Evolutionary conservation across 306 rosid genomes (phyloP).

Genomic region (Luffa acutangula): DNA sequence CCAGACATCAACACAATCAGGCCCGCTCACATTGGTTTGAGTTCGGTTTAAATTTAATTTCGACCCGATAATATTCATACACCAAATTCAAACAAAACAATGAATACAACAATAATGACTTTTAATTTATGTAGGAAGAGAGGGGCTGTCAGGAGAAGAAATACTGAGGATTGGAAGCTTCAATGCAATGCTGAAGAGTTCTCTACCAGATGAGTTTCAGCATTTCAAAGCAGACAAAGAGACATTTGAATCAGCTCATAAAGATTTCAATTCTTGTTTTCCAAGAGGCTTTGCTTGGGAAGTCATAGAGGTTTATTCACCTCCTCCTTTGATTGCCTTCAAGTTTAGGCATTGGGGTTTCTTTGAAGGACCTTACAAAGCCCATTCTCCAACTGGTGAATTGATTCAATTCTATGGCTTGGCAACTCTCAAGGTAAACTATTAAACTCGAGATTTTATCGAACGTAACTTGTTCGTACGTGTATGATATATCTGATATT

Average conservation of each 20-base stretch:
- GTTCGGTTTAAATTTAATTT: no score
- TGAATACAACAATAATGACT: no score
- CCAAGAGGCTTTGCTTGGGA: constrained; percentile 91
- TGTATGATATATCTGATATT: no score
- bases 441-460: no score
- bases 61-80: no score
- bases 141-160: constrained; percentile 50
- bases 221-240: constrained; percentile 52
- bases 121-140: constrained; percentile 38
- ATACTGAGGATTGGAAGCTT: constrained; percentile 44
- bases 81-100: no score
- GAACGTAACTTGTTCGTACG: no score
- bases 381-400: constrained; percentile 47
- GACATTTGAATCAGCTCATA: constrained; percentile 56
- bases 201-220: constrained; percentile 37
- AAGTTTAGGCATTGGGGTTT: constrained; percentile 83
- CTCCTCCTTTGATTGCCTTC: constrained; percentile 55
- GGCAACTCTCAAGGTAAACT: constrained; percentile 44
- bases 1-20: no score
- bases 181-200: constrained; percentile 45
- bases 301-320: constrained; percentile 43
- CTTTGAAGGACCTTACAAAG: constrained; percentile 66
- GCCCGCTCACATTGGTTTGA: no score
- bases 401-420: constrained; percentile 53
- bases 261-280: constrained; percentile 38